phyloP scores from a whole-genome alignment of 2,329 filamentous ascomycete genomes.

The Aspergillus oerlinghausenensis region DNA sequence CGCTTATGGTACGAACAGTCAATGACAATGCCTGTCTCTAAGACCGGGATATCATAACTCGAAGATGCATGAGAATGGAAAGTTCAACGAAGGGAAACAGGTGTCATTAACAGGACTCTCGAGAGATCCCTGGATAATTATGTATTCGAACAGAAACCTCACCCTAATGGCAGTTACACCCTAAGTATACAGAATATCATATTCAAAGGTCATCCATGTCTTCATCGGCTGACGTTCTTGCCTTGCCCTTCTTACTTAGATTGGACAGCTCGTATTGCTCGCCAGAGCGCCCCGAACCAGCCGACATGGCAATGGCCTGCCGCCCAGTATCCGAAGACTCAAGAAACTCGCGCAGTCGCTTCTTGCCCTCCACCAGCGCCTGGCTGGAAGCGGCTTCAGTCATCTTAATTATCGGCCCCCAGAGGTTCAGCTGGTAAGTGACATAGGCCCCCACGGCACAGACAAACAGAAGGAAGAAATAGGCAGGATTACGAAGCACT shows the following conservation, averaged over 20 bases:
- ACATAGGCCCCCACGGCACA: slow-evolving; percentile 74
- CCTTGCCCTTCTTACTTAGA: slow-evolving; percentile 25
- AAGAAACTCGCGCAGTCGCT: slow-evolving; percentile 83
- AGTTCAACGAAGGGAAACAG: background rate
- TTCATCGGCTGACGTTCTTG: slow-evolving; percentile 19
- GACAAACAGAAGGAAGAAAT: slow-evolving; percentile 84
- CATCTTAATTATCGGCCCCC: slow-evolving; percentile 95
- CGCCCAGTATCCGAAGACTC: slow-evolving; percentile 80
- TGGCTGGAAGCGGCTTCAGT: slow-evolving; percentile 81
- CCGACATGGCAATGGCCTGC: slow-evolving; percentile 74
- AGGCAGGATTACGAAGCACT: slow-evolving; percentile 91
- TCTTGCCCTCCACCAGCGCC: slow-evolving; percentile 85
- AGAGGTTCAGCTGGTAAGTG: slow-evolving; percentile 88
- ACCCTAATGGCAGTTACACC: background rate
- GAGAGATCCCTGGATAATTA: background rate
- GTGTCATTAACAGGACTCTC: background rate
- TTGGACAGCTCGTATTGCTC: slow-evolving; percentile 58
- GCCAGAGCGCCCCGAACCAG: slow-evolving; percentile 31
- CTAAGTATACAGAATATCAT: slow-evolving; percentile 4
- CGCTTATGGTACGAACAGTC: background rate
- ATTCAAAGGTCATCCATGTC: slow-evolving; percentile 35
- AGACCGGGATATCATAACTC: slow-evolving; percentile 2
- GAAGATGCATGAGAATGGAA: background rate
- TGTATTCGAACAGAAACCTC: background rate
- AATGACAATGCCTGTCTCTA: background rate